Percentiles rank a stretch among this genome's conserved stretches.
Evolutionary conservation across 2,329 filamentous ascomycete genomes (phyloP).

Genomic region (Talaromyces islandicus): DNA sequence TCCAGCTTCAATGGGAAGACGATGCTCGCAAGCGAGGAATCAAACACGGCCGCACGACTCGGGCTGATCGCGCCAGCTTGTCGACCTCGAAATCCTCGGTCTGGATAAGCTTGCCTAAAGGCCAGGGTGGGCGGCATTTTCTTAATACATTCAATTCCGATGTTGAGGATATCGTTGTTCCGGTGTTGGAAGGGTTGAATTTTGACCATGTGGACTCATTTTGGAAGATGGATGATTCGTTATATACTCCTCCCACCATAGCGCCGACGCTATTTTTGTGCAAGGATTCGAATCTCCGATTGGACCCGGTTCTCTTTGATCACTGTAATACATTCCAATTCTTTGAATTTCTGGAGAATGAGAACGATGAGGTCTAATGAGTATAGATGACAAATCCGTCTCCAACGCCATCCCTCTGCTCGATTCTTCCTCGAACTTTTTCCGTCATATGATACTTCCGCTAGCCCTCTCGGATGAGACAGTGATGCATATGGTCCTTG

Average conservation of each 20-base stretch:
- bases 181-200: constrained; percentile 5
- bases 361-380: background rate
- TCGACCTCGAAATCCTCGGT: constrained; percentile 3
- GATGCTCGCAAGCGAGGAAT: constrained; percentile 12
- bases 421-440: constrained; percentile 9
- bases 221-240: constrained; percentile 1
- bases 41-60: constrained; percentile 11
- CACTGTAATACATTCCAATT: background rate
- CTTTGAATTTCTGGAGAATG: background rate
- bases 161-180: constrained; percentile 6
- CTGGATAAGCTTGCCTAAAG: constrained; percentile 6
- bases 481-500: constrained; percentile 12
- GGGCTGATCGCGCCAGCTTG: constrained; percentile 7
- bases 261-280: constrained; percentile 4
- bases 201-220: background rate
- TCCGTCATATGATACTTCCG: constrained; percentile 12
- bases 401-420: constrained; percentile 12
- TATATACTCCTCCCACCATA: background rate
- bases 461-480: constrained; percentile 6
- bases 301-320: constrained; percentile 8
- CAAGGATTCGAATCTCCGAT: background rate
- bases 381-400: constrained; percentile 9
- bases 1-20: constrained; percentile 12
- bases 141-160: constrained; percentile 11
- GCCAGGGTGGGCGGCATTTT: constrained; percentile 8